Percentiles rank a stretch among this genome's conserved stretches.
Evolutionary conservation across 1,139 yeast species (phyloP).

Genomic region (Suhomyces maxii): DNA sequence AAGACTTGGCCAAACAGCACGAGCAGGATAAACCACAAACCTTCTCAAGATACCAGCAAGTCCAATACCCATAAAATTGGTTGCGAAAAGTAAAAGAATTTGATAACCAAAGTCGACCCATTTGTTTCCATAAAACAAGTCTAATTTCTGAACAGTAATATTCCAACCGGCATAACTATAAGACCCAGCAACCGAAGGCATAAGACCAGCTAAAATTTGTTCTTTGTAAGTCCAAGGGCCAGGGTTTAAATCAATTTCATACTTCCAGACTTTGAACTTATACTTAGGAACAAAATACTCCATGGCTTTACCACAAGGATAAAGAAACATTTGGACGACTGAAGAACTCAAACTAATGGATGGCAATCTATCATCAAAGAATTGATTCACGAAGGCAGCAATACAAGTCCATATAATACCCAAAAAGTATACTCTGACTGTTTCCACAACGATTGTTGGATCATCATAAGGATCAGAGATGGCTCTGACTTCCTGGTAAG

Average conservation of each 20-base stretch:
- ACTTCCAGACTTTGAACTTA: constrained; percentile 17
- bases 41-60: constrained; percentile 23
- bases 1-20: constrained; percentile 19
- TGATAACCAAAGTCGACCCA: constrained; percentile 22
- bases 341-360: constrained; percentile 46
- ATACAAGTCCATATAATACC: constrained; percentile 57
- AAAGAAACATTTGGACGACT: constrained; percentile 58
- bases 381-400: constrained; percentile 58
- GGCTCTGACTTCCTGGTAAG: constrained; percentile 66
- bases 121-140: constrained; percentile 14
- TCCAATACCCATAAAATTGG: constrained; percentile 24
- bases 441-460: constrained; percentile 49
- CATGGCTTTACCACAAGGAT: constrained; percentile 51
- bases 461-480: constrained; percentile 56
- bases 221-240: constrained; percentile 27
- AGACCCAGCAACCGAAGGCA: constrained; percentile 18
- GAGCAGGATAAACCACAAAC: constrained; percentile 18
- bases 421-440: constrained; percentile 55
- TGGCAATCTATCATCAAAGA: constrained; percentile 59
- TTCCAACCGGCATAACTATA: constrained; percentile 16
- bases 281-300: constrained; percentile 23
- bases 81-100: constrained; percentile 15
- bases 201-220: constrained; percentile 23
- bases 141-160: constrained; percentile 19
- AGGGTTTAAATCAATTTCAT: constrained; percentile 22